Percentiles rank a stretch among this genome's conserved stretches.
These are phyloP conservation scores for Arachis hypogaea DNA, from an alignment of 306 rosid species.

Conservation along the genomic window DNA sequence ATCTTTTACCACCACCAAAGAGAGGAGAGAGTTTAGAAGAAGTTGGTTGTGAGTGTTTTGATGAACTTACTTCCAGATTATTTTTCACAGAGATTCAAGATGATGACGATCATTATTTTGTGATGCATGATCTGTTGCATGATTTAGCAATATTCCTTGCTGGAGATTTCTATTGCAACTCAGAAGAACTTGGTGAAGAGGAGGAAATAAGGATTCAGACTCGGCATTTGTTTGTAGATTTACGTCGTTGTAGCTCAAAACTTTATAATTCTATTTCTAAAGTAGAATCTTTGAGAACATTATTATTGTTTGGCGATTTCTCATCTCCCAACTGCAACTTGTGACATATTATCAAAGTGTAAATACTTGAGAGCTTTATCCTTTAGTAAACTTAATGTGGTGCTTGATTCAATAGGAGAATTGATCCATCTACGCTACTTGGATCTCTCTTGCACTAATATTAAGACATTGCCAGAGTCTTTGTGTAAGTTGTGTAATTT, in stretches of 20 bases:
- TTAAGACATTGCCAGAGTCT: background rate
- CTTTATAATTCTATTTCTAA: too few species aligned
- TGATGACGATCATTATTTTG: fast-evolving
- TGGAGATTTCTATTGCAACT: too few species aligned
- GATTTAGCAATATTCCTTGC: too few species aligned
- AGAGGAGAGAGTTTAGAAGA: too few species aligned
- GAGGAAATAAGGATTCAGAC: too few species aligned
- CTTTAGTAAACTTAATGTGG: background rate
- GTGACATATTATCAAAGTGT: background rate
- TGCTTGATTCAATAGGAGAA: constrained; percentile 1
- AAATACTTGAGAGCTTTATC: background rate
- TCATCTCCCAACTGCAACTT: too few species aligned
- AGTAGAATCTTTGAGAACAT: background rate
- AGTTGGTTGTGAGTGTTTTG: background rate
- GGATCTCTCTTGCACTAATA: background rate
- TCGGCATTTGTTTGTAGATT: too few species aligned
- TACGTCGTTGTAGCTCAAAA: too few species aligned
- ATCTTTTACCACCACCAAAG: too few species aligned
- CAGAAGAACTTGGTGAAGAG: too few species aligned
- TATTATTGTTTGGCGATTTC: background rate
- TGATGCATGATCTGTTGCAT: too few species aligned
- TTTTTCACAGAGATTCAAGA: background rate
- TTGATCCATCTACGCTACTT: background rate
- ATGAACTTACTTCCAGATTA: constrained; percentile 1
- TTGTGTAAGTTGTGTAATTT: constrained; percentile 6